Evolutionary conservation across 257 asterid genomes (phyloP).

Genomic region (Nicotiana tomentosiformis): DNA sequence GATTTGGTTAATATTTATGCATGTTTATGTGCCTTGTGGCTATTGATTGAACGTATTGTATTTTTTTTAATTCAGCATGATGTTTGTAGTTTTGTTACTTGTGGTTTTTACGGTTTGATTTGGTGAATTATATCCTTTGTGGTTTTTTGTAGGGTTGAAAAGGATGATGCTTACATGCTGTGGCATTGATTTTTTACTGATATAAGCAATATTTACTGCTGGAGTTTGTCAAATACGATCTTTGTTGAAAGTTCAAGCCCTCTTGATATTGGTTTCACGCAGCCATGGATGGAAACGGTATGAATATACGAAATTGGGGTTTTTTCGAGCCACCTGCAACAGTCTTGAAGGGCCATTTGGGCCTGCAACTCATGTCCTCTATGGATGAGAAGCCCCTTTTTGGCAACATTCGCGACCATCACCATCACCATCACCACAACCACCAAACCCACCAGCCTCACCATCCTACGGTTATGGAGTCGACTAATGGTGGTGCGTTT

Average conservation of each 20-base stretch:
- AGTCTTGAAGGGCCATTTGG: conserved; percentile 33
- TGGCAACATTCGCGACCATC: conserved; percentile 29
- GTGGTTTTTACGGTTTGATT: conserved; percentile 5
- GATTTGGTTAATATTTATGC: not conserved
- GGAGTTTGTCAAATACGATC: conserved; percentile 4
- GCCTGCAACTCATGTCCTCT: conserved; percentile 56
- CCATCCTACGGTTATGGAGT: conserved; percentile 36
- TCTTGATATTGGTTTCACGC: conserved; percentile 5
- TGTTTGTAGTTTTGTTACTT: not conserved
- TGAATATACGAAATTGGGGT: conserved; percentile 54
- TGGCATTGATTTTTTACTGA: conserved; percentile 9
- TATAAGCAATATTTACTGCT: conserved; percentile 8
- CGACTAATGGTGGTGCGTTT: conserved; percentile 50
- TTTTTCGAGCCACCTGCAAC: conserved; percentile 32
- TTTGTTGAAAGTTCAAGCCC: conserved; percentile 15
- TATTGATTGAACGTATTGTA: not conserved
- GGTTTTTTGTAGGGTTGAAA: conserved; percentile 20
- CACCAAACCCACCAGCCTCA: conserved; percentile 25
- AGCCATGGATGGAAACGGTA: conserved; percentile 58
- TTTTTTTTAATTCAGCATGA: not conserved
- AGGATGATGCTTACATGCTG: conserved; percentile 8
- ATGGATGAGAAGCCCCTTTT: conserved; percentile 48
- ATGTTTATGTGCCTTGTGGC: not conserved
- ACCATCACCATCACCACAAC: conserved; percentile 8
- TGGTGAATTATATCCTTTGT: not conserved